A percentile compares a stretch with the other conserved stretches of the same genome.
phyloP scores from a whole-genome alignment of 2,329 filamentous ascomycete species.

The Coniella vitis region DNA sequence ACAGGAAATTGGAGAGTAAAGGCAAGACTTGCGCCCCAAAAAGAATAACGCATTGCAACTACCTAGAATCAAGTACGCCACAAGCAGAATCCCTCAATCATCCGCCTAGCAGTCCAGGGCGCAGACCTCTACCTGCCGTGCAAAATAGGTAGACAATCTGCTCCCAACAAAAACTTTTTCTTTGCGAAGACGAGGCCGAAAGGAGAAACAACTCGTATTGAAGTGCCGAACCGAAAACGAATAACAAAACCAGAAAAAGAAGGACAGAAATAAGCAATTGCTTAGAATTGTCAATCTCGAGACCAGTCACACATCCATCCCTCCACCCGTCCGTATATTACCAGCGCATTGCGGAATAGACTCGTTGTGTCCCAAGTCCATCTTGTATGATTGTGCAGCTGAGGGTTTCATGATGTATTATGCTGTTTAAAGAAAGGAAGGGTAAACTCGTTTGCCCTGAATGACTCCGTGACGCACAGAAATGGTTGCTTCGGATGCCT shows the following conservation, averaged over 20 bases:
- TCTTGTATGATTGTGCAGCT: conserved; percentile 2
- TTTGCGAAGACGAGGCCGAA: neutral
- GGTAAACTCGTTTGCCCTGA: neutral
- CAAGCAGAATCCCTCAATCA: neutral
- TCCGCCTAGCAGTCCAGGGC: too few relatives aligned
- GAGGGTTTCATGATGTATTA: conserved; percentile 2
- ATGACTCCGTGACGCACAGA: conserved; percentile 7
- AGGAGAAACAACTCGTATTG: neutral
- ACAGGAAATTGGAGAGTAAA: too few relatives aligned
- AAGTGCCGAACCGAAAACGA: neutral
- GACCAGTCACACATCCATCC: neutral
- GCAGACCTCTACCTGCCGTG: too few relatives aligned
- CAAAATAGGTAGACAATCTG: too few relatives aligned
- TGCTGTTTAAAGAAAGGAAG: conserved; percentile 2
- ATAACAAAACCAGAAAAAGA: neutral
- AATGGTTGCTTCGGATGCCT: neutral
- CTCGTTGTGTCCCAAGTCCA: conserved; percentile 2
- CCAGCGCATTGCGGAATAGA: conserved; percentile 1
- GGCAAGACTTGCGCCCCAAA: too few relatives aligned
- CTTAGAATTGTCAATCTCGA: conserved; percentile 4
- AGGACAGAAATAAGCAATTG: neutral
- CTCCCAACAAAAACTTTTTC: too few relatives aligned
- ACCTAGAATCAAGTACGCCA: neutral
- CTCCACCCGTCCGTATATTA: neutral
- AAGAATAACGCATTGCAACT: neutral